Evolutionary conservation across 1,284 basidiomycete species (phyloP).

Genomic region (Microstroma glucosiphilum): DNA sequence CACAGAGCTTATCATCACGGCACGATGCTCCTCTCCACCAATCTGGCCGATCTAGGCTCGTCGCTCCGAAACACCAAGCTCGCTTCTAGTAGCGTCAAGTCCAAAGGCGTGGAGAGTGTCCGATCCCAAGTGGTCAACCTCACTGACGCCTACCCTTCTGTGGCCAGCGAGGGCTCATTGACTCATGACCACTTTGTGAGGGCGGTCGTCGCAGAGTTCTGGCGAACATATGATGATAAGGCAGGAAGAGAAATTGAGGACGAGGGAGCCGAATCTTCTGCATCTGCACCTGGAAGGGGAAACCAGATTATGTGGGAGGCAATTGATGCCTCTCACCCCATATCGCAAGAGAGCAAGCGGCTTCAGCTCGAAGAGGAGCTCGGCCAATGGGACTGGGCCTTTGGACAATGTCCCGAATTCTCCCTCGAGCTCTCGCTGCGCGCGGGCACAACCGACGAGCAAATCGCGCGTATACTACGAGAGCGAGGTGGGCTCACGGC

Average conservation of each 20-base stretch:
- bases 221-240: background rate
- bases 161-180: slow-evolving; percentile 29
- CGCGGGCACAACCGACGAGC: background rate
- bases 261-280: background rate
- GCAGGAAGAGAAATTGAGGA: background rate
- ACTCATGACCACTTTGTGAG: background rate
- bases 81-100: slow-evolving; percentile 63
- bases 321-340: background rate
- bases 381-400: slow-evolving; percentile 75
- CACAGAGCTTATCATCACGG: slow-evolving; percentile 94
- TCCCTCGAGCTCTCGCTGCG: background rate
- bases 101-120: slow-evolving; percentile 81
- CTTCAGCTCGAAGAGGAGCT: slow-evolving; percentile 21
- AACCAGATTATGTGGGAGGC: background rate
- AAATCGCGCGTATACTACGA: background rate
- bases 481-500: background rate
- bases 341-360: slow-evolving; percentile 9
- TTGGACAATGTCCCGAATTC: slow-evolving; percentile 90
- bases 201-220: background rate
- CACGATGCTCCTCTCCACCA: slow-evolving; percentile 77
- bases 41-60: slow-evolving; percentile 30
- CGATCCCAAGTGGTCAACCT: slow-evolving; percentile 87
- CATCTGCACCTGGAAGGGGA: background rate
- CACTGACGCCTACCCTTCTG: slow-evolving; percentile 56
- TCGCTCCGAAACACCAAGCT: slow-evolving; percentile 59